Conservation (phyloP, 2,329 filamentous ascomycete genomes). For the Ascochyta viciae-villosae region DNA sequence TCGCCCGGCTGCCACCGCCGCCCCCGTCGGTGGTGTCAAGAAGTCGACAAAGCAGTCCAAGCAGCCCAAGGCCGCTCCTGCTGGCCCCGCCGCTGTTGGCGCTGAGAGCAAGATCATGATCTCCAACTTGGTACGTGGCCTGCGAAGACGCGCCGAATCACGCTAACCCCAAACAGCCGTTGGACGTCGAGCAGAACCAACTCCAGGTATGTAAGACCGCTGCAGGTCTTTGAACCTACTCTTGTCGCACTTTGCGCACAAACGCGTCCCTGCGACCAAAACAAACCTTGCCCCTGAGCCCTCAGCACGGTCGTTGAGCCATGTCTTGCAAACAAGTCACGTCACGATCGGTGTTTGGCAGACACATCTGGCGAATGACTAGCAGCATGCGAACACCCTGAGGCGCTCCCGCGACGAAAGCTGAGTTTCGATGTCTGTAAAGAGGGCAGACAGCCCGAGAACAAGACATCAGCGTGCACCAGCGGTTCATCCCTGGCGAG, state of each 20-base stretch:
- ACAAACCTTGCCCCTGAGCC: constrained; percentile 25
- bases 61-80: constrained; percentile 66
- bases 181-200: constrained; percentile 94
- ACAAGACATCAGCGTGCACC: constrained; percentile 26
- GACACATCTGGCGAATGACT: constrained; percentile 39
- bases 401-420: constrained; percentile 37
- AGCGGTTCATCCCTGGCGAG: constrained; percentile 20
- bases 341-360: constrained; percentile 40
- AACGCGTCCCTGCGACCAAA: constrained; percentile 43
- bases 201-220: constrained; percentile 99
- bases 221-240: constrained; percentile 52
- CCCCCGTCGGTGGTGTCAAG: constrained; percentile 84
- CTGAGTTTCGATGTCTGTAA: constrained; percentile 27
- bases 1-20: constrained; percentile 64
- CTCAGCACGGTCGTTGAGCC: constrained; percentile 35
- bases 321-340: constrained; percentile 39
- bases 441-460: constrained; percentile 20
- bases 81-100: constrained; percentile 66
- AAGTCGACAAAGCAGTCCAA: constrained; percentile 73
- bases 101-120: constrained; percentile 97
- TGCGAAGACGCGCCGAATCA: neutral
- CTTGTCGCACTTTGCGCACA: constrained; percentile 41
- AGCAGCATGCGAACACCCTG: constrained; percentile 43
- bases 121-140: constrained; percentile 86
- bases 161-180: constrained; percentile 72